Conservation (phyloP, 2,329 filamentous ascomycete species). For the Akanthomyces lecanii region DNA sequence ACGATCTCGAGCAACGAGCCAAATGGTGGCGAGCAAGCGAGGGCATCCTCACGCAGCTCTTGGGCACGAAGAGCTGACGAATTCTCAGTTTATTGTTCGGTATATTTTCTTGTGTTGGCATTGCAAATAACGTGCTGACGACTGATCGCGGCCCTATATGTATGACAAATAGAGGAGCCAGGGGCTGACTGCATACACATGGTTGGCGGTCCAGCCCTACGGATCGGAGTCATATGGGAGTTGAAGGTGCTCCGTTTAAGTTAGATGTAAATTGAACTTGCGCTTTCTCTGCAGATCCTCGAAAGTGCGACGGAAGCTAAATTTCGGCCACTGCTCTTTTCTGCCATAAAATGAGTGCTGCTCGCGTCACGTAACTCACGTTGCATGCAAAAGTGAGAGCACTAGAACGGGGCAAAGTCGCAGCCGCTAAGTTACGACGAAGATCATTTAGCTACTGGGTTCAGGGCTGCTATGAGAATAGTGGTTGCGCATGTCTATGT, state of each 20-base stretch:
- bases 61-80: constrained; percentile 51
- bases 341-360: neutral
- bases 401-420: neutral
- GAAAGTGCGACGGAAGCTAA: neutral
- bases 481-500: neutral
- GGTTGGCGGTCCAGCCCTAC: neutral
- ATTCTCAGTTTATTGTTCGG: neutral
- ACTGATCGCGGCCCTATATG: neutral
- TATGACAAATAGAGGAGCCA: neutral
- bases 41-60: constrained; percentile 55
- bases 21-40: constrained; percentile 73
- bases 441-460: neutral
- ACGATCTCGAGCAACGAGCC: constrained; percentile 71
- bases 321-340: neutral
- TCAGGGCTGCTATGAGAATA: neutral
- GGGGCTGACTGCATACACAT: neutral
- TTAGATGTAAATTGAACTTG: neutral
- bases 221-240: neutral
- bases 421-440: neutral
- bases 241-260: neutral
- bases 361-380: neutral
- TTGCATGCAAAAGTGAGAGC: too few species aligned
- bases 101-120: neutral
- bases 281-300: neutral
- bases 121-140: neutral